Base-by-base conservation (phyloP, 2,329 filamentous ascomycete species). In the Dactylellina drechsleri region DNA sequence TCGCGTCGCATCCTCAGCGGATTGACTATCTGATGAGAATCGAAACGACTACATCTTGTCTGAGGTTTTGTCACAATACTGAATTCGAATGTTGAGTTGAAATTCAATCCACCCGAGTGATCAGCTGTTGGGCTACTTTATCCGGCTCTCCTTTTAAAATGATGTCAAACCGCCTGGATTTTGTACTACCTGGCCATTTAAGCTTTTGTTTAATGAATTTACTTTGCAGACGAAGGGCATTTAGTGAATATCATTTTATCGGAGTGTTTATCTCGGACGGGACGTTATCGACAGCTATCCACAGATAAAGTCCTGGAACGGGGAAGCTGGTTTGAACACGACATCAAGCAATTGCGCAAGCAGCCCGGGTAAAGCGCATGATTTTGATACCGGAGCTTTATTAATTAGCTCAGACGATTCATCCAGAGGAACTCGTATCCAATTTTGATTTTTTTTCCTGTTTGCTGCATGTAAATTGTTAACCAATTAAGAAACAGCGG, bases 131-230 rank as follows among this genome's bases (percentile, higher is more conserved):
- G 26, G 7, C 54, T 73, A 45, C 68, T 73, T 16, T 13, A 64
- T 56, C 40, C 31, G 57, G 36, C 18, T 28, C 18, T 71, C 47
- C 43, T 40, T 43, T 31, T 50, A 20, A 15, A 47, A 62, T 43
- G 26, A 53, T 64, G 64, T 52, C 64, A 67, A 67, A 40, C 45
- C 10, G 45, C 45, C 16, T 13, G 16, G 4, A 40, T n/a, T 36
- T 65, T 68, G 71, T 75, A 64, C 43, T 23, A 75, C 71, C 71
- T 47, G 36, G 16, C 26, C 54, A 60, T 45, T 60, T 62, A 66
- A 40, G 50, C 56, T 74, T 45, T 23, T 20, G 16, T 59, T 66
- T 43, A 50, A 12, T 58, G 20, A 40, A 8, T 20, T 20, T 52
- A 16, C 66, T 26, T 49, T 47, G 23, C 23, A 6, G 13, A 6